Percentiles rank a stretch among this genome's conserved stretches.
phyloP scores from a whole-genome alignment of 225 moss, liverwort and hornwort species.

The Polytrichum commune region DNA sequence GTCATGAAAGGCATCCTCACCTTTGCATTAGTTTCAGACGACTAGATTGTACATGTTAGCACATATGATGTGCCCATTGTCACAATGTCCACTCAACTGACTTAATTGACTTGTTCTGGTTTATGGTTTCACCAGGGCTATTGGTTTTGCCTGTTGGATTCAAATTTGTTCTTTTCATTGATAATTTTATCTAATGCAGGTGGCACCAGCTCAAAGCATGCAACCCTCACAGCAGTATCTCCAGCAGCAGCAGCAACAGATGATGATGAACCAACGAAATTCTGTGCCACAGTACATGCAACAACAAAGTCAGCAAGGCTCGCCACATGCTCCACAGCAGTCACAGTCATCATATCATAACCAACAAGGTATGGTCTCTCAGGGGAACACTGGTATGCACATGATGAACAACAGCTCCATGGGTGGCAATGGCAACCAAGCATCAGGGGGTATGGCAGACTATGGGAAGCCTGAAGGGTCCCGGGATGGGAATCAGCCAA shows the following conservation, averaged over 20 bases:
- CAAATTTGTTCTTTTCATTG: background rate
- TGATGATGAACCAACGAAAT: constrained; percentile 53
- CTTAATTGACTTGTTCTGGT: too few species aligned
- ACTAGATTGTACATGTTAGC: too few species aligned
- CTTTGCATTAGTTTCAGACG: too few species aligned
- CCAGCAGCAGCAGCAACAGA: constrained; percentile 38
- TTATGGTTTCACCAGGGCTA: too few species aligned
- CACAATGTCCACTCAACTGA: too few species aligned
- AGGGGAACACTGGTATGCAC: constrained; percentile 42
- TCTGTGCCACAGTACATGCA: constrained; percentile 52
- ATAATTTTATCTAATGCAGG: constrained; percentile 15
- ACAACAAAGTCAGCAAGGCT: constrained; percentile 39
- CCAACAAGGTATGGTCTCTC: constrained; percentile 47
- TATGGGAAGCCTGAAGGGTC: constrained; percentile 46
- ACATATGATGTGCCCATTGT: too few species aligned
- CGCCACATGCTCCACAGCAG: constrained; percentile 38
- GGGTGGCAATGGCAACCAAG: constrained; percentile 53
- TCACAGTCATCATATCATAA: constrained; percentile 48
- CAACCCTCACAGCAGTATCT: constrained; percentile 48
- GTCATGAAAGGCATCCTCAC: too few species aligned
- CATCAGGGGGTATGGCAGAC: constrained; percentile 35
- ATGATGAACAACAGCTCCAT: constrained; percentile 35
- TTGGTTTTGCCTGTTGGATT: background rate
- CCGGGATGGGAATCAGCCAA: constrained; percentile 37
- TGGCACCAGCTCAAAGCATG: constrained; percentile 37